These are phyloP conservation scores for Cladobotryum mycophilum DNA, from an alignment of 2,329 filamentous ascomycete species.

Conservation along the genomic window DNA sequence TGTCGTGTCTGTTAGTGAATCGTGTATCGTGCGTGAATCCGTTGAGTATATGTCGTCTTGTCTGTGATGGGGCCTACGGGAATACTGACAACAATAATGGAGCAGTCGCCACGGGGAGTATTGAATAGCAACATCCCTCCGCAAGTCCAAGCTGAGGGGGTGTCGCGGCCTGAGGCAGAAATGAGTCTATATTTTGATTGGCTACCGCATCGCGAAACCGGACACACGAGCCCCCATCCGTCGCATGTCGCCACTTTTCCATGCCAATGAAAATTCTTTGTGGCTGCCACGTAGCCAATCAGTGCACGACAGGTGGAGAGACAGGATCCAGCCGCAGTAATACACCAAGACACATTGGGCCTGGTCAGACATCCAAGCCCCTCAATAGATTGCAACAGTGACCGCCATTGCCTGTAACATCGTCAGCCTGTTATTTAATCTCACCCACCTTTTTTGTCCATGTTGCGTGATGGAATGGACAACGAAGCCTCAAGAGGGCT, in stretches of 20 bases:
- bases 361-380: neutral
- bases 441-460: too few relatives aligned
- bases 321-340: neutral
- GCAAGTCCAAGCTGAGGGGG: neutral
- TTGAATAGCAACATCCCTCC: constrained; percentile 10
- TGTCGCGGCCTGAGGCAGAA: neutral
- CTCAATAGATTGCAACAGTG: neutral
- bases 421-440: neutral
- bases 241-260: neutral
- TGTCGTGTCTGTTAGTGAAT: constrained; percentile 9
- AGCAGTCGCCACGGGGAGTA: constrained; percentile 10
- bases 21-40: constrained; percentile 13
- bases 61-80: constrained; percentile 4
- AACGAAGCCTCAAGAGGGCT: too few relatives aligned
- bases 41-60: neutral
- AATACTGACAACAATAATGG: constrained; percentile 13
- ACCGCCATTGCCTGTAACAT: neutral
- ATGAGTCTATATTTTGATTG: neutral
- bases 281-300: neutral
- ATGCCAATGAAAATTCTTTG: neutral
- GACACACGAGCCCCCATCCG: neutral
- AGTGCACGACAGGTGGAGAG: neutral
- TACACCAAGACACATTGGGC: neutral
- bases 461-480: too few relatives aligned
- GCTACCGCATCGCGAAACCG: neutral